These are phyloP conservation scores for Aspergillus aculeatinus DNA, from an alignment of 2,329 filamentous ascomycete genomes.

Conservation along the genomic window DNA sequence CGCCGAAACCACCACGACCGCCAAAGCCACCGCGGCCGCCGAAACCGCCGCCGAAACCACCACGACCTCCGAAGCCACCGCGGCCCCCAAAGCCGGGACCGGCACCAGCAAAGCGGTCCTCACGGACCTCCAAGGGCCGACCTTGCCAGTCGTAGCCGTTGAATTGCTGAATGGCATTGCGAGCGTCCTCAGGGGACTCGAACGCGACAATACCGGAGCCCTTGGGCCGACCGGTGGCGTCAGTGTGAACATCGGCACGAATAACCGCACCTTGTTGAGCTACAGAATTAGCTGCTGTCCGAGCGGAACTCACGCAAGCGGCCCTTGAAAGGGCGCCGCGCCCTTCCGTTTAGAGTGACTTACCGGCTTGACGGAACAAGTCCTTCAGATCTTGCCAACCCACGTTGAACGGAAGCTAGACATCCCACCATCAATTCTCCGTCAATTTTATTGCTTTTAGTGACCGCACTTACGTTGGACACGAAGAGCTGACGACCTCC, in stretches of 20 bases:
- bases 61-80: constrained; percentile 46
- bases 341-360: constrained; percentile 43
- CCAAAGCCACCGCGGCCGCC: constrained; percentile 53
- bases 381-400: constrained; percentile 99
- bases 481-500: constrained; percentile 91
- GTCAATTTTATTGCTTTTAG: constrained; percentile 12
- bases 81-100: constrained; percentile 46
- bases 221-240: constrained; percentile 89
- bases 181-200: constrained; percentile 89
- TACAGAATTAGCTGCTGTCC: constrained; percentile 31
- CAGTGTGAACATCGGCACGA: constrained; percentile 90
- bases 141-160: constrained; percentile 99
- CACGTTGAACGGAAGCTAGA: constrained; percentile 90
- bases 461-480: constrained; percentile 81
- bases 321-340: background rate
- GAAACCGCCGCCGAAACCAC: constrained; percentile 53
- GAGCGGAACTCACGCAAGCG: constrained; percentile 21
- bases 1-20: constrained; percentile 56
- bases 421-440: constrained; percentile 39
- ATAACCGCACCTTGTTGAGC: constrained; percentile 71
- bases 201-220: constrained; percentile 97
- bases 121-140: constrained; percentile 85
- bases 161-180: constrained; percentile 94
- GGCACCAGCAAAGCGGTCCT: constrained; percentile 83
- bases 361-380: constrained; percentile 95